These are phyloP conservation scores for Austroboletus festivus DNA, from an alignment of 768 basidiomycete genomes.

Conservation along the genomic window DNA sequence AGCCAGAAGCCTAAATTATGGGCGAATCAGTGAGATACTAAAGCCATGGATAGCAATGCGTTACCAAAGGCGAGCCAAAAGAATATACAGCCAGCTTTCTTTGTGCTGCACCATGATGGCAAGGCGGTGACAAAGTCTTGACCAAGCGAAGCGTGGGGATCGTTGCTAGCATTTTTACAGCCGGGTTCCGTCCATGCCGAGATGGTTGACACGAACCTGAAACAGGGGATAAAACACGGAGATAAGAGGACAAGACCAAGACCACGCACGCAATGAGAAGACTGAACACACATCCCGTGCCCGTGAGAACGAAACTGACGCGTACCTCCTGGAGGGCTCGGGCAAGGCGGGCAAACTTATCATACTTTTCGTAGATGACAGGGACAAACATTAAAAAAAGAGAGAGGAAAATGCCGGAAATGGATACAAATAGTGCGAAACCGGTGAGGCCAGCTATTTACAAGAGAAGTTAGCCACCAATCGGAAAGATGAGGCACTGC, in stretches of 20 bases:
- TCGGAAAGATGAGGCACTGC: slow-evolving; percentile 32
- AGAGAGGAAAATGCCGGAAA: slow-evolving; percentile 70
- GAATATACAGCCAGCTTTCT: slow-evolving; percentile 87
- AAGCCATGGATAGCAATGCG: background rate
- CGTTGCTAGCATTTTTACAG: slow-evolving; percentile 80
- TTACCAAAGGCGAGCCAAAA: slow-evolving; percentile 82
- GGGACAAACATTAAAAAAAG: slow-evolving; percentile 74
- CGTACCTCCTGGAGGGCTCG: slow-evolving; percentile 80
- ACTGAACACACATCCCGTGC: slow-evolving; percentile 59
- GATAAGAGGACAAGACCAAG: background rate
- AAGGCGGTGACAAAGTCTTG: slow-evolving; percentile 66
- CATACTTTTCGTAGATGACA: slow-evolving; percentile 81
- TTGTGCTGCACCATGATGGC: slow-evolving; percentile 84
- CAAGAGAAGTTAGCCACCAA: slow-evolving; percentile 14
- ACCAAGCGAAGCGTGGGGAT: slow-evolving; percentile 73
- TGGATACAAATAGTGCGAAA: slow-evolving; percentile 79
- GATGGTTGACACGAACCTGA: slow-evolving; percentile 73
- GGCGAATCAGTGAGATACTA: slow-evolving; percentile 5
- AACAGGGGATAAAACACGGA: slow-evolving; percentile 1
- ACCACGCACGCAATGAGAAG: slow-evolving; percentile 73
- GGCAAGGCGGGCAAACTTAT: slow-evolving; percentile 73
- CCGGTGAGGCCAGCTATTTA: slow-evolving; percentile 76
- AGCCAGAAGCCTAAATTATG: slow-evolving; percentile 64
- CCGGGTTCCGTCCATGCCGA: slow-evolving; percentile 88
- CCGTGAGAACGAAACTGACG: slow-evolving; percentile 79